Evolutionary conservation across 176 grass and related monocot genomes (phyloP).

Genomic region (Alopecurus myosuroides): DNA sequence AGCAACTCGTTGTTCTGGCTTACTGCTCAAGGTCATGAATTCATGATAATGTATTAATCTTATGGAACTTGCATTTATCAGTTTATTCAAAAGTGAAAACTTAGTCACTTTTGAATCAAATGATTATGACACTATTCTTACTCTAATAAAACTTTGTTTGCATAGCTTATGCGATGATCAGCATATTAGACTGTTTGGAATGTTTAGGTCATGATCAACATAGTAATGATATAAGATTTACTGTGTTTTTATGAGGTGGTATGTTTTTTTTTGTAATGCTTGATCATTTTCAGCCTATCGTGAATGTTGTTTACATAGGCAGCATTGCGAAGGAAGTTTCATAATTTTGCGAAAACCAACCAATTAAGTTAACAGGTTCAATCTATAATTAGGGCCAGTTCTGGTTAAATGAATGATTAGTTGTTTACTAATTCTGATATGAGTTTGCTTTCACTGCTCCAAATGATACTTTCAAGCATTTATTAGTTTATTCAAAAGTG

Average conservation of each 20-base stretch:
- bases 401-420: background rate
- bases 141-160: background rate
- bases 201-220: background rate
- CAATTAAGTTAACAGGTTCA: background rate
- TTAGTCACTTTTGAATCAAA: background rate
- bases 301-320: background rate
- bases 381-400: background rate
- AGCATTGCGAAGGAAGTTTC: background rate
- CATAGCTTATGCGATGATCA: background rate
- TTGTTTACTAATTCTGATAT: background rate
- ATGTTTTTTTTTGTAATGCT: background rate
- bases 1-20: background rate
- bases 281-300: background rate
- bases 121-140: background rate
- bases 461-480: background rate
- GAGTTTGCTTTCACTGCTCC: background rate
- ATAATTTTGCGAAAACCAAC: background rate
- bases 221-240: background rate
- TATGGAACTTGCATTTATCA: background rate
- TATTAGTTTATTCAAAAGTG: background rate
- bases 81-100: background rate
- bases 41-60: background rate
- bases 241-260: background rate
- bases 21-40: slow-evolving; percentile 5
- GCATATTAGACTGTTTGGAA: background rate